These are phyloP conservation scores for Phytopythium delawarense DNA, from an alignment of 352 stramenopile species.

Conservation along the genomic window DNA sequence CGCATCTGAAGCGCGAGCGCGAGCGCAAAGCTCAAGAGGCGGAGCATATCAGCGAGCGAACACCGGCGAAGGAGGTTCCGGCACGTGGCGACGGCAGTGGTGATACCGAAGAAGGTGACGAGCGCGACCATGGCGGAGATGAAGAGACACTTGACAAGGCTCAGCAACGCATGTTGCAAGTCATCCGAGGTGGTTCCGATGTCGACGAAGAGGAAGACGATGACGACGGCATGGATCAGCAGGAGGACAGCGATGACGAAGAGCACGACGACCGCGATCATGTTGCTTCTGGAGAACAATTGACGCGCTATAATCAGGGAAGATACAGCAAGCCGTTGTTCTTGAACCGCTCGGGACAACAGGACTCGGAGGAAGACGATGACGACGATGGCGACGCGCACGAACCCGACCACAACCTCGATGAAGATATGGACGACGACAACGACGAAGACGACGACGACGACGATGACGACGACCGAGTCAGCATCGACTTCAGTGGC, in stretches of 20 bases:
- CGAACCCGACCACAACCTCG: conserved; percentile 6
- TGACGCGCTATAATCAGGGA: conserved; percentile 9
- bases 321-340: conserved; percentile 12
- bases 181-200: background rate
- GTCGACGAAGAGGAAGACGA: conserved; percentile 6
- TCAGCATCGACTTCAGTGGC: conserved; percentile 2
- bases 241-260: background rate
- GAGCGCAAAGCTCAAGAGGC: background rate
- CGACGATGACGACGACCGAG: conserved; percentile 15
- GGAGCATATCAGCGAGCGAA: background rate
- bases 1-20: conserved; percentile 8
- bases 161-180: conserved; percentile 5
- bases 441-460: conserved; percentile 7
- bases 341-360: background rate
- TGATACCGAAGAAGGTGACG: conserved; percentile 4
- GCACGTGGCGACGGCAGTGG: conserved; percentile 10
- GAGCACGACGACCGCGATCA: conserved; percentile 6
- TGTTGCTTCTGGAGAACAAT: background rate
- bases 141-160: conserved; percentile 4
- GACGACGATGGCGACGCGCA: background rate
- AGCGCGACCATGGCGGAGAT: conserved; percentile 2
- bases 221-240: background rate
- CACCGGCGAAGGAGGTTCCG: background rate
- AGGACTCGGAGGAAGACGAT: conserved; percentile 2
- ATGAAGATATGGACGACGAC: conserved; percentile 9